Evolutionary conservation across 768 basidiomycete species (phyloP), one percentile per base, ranked within the genome.

Genomic region (Epithele typhae): DNA sequence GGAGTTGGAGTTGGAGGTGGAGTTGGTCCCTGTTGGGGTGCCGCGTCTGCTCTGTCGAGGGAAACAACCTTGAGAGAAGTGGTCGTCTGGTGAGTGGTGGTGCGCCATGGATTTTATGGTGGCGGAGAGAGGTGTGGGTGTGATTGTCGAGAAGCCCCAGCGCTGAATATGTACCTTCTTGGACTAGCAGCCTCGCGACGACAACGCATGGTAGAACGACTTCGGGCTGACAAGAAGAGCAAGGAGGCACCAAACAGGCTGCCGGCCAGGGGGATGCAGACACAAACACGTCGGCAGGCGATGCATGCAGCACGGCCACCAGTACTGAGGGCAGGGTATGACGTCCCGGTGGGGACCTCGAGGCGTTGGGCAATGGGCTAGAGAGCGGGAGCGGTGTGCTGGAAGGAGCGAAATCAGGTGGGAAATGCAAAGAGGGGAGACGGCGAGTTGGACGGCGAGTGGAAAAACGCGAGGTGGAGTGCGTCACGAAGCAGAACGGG

Each of bases 41-140:
- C 77, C 78, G 75, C 68, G 64, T 59, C 81, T 77, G 61, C 77
- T 67, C 12, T 51, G 56, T 45, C 74, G 77, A 79, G 63, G 70
- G 73, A 74, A 79, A 70, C 69, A 73, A 66, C 74, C 72, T 71
- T 78, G 82, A 75, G 77, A 51, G 52, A 61, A 79, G 64, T 78
- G 82, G 71, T 84, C 83, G 68, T 84, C 81, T 68, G 74, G 77
- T 65, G 76, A 76, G 68, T 74, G 77, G 65, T 77, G 77, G 71
- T 71, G 78, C 68, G 84, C 79, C 82, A 82, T 87, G 74, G 77
- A 62, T 59, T 56, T 60, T 49, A 59, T 61, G 64, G 58, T 61
- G 58, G 65, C 59, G 61, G 59, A 73, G 72, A 68, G 71, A 68
- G 69, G 53, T 48, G 59, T 54, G 48, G 58, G 45, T 55, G 57